Conservation (phyloP, 768 basidiomycete species). For the Coprinopsis sp. region DNA sequence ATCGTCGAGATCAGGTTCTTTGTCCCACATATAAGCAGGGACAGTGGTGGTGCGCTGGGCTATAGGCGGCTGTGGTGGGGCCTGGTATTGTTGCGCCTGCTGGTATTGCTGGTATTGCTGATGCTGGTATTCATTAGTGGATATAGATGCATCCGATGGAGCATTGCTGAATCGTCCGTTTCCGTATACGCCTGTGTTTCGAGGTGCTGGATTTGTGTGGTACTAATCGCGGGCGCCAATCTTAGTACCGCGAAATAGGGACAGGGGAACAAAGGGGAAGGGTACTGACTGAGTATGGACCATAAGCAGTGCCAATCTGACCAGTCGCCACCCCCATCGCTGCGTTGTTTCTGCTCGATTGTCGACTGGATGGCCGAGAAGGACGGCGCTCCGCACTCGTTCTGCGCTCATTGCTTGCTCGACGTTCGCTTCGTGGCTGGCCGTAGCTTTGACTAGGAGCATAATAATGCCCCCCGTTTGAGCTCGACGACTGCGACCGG, state of each 20-base stretch:
- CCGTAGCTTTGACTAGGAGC: constrained; percentile 15
- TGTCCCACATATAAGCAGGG: constrained; percentile 74
- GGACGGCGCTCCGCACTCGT: too few species aligned
- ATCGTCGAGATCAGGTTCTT: constrained; percentile 87
- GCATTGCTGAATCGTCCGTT: constrained; percentile 53
- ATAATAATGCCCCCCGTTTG: constrained; percentile 3
- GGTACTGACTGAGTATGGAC: constrained; percentile 75
- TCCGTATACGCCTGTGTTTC: constrained; percentile 42
- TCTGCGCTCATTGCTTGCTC: constrained; percentile 18
- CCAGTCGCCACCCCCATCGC: constrained; percentile 79
- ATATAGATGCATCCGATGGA: constrained; percentile 36
- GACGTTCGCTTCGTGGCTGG: constrained; percentile 22
- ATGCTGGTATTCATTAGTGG: constrained; percentile 15
- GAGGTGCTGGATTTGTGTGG: constrained; percentile 41
- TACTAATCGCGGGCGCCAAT: constrained; percentile 38
- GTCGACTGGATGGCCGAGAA: constrained; percentile 19
- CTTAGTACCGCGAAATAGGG: constrained; percentile 10
- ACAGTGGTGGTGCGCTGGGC: constrained; percentile 50
- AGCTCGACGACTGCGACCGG: constrained; percentile 7
- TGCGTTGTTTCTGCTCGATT: constrained; percentile 49
- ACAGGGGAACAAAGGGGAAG: background rate
- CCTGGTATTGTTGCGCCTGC: constrained; percentile 23
- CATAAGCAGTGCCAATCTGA: constrained; percentile 73
- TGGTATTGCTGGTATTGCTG: constrained; percentile 2
- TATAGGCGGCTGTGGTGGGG: constrained; percentile 24